Percentiles rank a stretch among this genome's conserved stretches.
phyloP scores from a whole-genome alignment of 2,329 filamentous ascomycete species.

The Apiospora malaysiana region DNA sequence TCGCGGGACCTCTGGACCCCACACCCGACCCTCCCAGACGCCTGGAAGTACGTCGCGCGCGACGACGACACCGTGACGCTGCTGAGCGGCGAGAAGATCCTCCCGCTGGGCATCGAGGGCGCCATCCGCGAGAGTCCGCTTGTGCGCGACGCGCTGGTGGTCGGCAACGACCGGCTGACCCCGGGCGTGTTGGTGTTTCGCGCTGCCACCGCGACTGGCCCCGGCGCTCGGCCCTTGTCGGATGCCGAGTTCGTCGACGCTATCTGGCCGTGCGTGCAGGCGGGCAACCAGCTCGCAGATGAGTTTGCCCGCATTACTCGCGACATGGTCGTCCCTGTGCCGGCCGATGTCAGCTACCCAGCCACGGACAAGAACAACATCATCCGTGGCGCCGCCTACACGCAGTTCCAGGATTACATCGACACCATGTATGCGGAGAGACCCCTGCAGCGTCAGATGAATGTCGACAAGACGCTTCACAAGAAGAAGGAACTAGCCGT shows the following conservation, averaged over 20 bases:
- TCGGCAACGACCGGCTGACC: conserved; percentile 40
- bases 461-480: no score
- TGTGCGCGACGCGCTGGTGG: conserved; percentile 41
- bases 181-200: conserved; percentile 42
- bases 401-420: conserved; percentile 38
- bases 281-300: conserved; percentile 47
- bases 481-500: neutral
- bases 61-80: conserved; percentile 46
- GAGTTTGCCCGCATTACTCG: conserved; percentile 49
- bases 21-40: conserved; percentile 43
- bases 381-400: conserved; percentile 48
- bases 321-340: conserved; percentile 46
- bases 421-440: conserved; percentile 36
- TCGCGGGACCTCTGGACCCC: conserved; percentile 44
- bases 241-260: conserved; percentile 41
- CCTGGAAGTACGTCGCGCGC: conserved; percentile 46
- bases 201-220: conserved; percentile 31
- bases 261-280: conserved; percentile 45
- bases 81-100: conserved; percentile 46
- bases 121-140: conserved; percentile 40
- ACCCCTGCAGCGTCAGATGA: neutral
- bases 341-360: conserved; percentile 26
- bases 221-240: neutral
- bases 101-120: conserved; percentile 43
- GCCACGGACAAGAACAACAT: conserved; percentile 50